These are phyloP conservation scores for Talaromyces ruber DNA, from an alignment of 495 filamentous ascomycete species.

Conservation along the genomic window DNA sequence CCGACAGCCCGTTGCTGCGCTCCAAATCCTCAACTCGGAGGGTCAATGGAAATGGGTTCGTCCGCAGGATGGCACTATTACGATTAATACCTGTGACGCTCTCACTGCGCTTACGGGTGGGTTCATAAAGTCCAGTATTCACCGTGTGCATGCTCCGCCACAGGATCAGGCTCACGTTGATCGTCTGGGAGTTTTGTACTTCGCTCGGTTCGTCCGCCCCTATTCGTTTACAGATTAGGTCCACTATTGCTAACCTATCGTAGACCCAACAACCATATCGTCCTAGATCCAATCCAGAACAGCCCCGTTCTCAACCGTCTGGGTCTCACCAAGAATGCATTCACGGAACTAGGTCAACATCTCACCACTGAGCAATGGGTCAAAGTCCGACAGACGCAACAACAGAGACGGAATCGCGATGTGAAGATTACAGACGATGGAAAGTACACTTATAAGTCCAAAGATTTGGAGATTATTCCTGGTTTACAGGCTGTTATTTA, in stretches of 20 bases:
- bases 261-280: constrained; percentile 23
- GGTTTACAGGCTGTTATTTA: constrained; percentile 35
- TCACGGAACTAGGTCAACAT: constrained; percentile 10
- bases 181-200: constrained; percentile 41
- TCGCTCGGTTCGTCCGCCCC: constrained; percentile 19
- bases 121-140: constrained; percentile 42
- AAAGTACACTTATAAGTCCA: constrained; percentile 26
- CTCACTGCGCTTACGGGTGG: constrained; percentile 39
- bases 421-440: constrained; percentile 31
- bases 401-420: constrained; percentile 29
- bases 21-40: constrained; percentile 32
- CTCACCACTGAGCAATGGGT: constrained; percentile 5
- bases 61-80: constrained; percentile 41
- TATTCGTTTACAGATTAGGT: not conserved
- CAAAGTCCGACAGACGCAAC: constrained; percentile 3
- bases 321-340: not conserved
- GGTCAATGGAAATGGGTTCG: constrained; percentile 31
- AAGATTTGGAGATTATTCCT: constrained; percentile 39
- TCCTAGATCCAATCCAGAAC: constrained; percentile 4
- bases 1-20: constrained; percentile 45
- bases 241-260: constrained; percentile 10
- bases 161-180: constrained; percentile 42
- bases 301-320: constrained; percentile 4
- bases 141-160: constrained; percentile 43
- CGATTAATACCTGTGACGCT: constrained; percentile 43